Conservation (phyloP, 176 grass and related monocot species). For the Hordeum vulgare region MorexV3_pseudomolecules_assembly NC_058518.1:332790429-332790928, state of each 20-base stretch:
- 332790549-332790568: slow-evolving; percentile 85
- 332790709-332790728: slow-evolving; percentile 83
- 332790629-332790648: slow-evolving; percentile 67
- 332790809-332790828: slow-evolving; percentile 90
- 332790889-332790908: slow-evolving; percentile 61
- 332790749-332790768: slow-evolving; percentile 85
- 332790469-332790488: not conserved
- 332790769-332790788: slow-evolving; percentile 75
- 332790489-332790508: not conserved
- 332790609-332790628: slow-evolving; percentile 97
- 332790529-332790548: slow-evolving; percentile 80
- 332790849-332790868: slow-evolving; percentile 87
- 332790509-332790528: not conserved
- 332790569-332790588: slow-evolving; percentile 86
- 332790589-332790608: slow-evolving; percentile 79
- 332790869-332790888: slow-evolving; percentile 83
- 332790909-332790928: slow-evolving; percentile 81
- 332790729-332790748: slow-evolving; percentile 84
- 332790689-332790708: slow-evolving; percentile 84
- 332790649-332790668: slow-evolving; percentile 86
- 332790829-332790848: slow-evolving; percentile 81
- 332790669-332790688: slow-evolving; percentile 88
- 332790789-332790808: slow-evolving; percentile 88
- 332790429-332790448: slow-evolving; percentile 81
- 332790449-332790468: slow-evolving; percentile 29